These are phyloP conservation scores for Inga oerstediana DNA, from an alignment of 306 rosid species.

Conservation along the genomic window DNA sequence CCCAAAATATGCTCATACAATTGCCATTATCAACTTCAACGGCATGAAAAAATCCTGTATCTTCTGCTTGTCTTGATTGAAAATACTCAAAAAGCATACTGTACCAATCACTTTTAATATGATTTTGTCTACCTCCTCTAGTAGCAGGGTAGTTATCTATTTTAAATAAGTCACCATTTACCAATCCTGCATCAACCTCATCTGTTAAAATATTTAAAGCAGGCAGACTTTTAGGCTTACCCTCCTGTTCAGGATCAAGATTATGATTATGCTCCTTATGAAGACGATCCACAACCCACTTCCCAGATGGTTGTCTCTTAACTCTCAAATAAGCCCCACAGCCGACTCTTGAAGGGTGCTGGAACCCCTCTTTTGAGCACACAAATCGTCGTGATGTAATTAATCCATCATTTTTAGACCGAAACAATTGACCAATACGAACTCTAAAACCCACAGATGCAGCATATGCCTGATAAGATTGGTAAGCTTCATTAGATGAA, in stretches of 20 bases:
- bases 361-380: constrained; percentile 96
- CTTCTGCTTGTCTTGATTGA: constrained; percentile 87
- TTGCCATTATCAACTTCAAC: constrained; percentile 73
- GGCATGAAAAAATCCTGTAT: constrained; percentile 91
- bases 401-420: constrained; percentile 82
- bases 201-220: constrained; percentile 64
- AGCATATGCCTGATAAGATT: constrained; percentile 76
- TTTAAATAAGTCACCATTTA: constrained; percentile 60
- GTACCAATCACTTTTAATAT: constrained; percentile 84
- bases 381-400: constrained; percentile 90
- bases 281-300: constrained; percentile 91
- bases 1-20: constrained; percentile 96
- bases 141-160: constrained; percentile 51
- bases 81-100: constrained; percentile 74
- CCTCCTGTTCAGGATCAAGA: constrained; percentile 52
- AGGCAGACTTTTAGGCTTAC: constrained; percentile 43
- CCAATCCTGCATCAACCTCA: constrained; percentile 63
- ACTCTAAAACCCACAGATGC: constrained; percentile 73
- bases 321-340: constrained; percentile 93
- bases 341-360: constrained; percentile 94
- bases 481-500: constrained; percentile 87
- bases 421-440: constrained; percentile 92
- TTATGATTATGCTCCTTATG: constrained; percentile 86
- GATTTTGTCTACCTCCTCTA: constrained; percentile 77
- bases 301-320: constrained; percentile 80